These are phyloP conservation scores for Phyllosticta citribraziliensis DNA, from an alignment of 2,329 filamentous ascomycete genomes.

Conservation along the genomic window DNA sequence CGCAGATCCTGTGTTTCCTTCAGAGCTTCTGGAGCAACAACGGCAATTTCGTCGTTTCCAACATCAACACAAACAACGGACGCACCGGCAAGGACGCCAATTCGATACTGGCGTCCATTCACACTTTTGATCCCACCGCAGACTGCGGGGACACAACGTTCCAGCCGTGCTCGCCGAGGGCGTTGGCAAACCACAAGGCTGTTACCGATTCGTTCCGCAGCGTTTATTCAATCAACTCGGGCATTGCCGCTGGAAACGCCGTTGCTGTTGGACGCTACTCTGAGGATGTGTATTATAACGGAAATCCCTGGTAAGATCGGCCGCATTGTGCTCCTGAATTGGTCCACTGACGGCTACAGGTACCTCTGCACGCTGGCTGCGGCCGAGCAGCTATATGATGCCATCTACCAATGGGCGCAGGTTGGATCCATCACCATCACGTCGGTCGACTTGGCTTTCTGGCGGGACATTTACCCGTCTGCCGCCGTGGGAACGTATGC, in stretches of 20 bases:
- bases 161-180: conserved; percentile 28
- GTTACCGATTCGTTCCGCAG: conserved; percentile 24
- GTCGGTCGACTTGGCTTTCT: conserved; percentile 5
- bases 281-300: conserved; percentile 33
- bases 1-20: conserved; percentile 24
- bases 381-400: conserved; percentile 9
- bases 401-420: conserved; percentile 7
- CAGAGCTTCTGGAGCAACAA: conserved; percentile 25
- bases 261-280: conserved; percentile 34
- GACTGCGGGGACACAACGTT: conserved; percentile 30
- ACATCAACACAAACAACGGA: conserved; percentile 32
- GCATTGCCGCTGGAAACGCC: conserved; percentile 14
- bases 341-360: conserved; percentile 24
- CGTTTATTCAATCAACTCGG: conserved; percentile 30
- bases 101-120: conserved; percentile 29
- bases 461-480: conserved; percentile 1
- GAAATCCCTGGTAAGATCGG: conserved; percentile 34
- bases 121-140: conserved; percentile 15
- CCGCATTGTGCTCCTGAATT: conserved; percentile 24
- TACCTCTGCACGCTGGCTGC: conserved; percentile 8
- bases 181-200: conserved; percentile 26
- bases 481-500: conserved; percentile 5
- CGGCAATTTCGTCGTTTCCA: conserved; percentile 29
- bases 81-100: conserved; percentile 30
- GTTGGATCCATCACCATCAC: conserved; percentile 3